Evolutionary conservation across 192 early-diverging fungal genomes (phyloP).

Genomic region (Coemansia biformis): DNA sequence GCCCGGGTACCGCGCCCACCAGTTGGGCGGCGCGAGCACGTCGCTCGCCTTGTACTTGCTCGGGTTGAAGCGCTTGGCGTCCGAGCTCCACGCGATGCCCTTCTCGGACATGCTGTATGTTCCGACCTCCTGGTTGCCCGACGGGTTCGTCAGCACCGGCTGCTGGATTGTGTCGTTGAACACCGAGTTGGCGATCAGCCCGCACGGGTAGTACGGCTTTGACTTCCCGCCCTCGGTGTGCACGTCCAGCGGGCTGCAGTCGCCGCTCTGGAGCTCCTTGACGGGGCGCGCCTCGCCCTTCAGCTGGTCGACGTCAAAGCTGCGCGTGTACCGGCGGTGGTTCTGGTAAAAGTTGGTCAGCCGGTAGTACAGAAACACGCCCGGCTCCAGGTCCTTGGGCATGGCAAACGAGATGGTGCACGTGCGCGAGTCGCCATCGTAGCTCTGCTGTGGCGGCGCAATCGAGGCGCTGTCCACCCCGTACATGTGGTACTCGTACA

Average conservation of each 20-base stretch:
- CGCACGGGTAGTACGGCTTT: slow-evolving; percentile 85
- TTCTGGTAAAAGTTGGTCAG: slow-evolving; percentile 99
- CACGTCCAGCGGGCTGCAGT: slow-evolving; percentile 59
- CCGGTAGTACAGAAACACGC: slow-evolving; percentile 91
- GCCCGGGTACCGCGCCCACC: slow-evolving; percentile 60
- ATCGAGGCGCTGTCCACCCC: slow-evolving; percentile 31
- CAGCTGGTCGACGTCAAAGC: slow-evolving; percentile 78
- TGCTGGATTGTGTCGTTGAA: slow-evolving; percentile 78
- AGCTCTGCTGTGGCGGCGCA: slow-evolving; percentile 48
- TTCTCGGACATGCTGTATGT: slow-evolving; percentile 59
- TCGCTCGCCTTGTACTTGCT: slow-evolving; percentile 52
- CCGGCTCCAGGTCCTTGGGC: slow-evolving; percentile 62
- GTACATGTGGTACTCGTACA: slow-evolving; percentile 42
- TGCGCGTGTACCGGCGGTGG: slow-evolving; percentile 93
- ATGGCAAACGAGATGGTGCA: slow-evolving; percentile 74
- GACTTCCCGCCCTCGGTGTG: slow-evolving; percentile 11
- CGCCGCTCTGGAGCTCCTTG: slow-evolving; percentile 39
- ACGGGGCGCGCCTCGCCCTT: slow-evolving; percentile 55
- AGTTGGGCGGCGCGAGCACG: slow-evolving; percentile 82
- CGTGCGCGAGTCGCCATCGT: slow-evolving; percentile 37
- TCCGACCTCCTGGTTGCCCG: slow-evolving; percentile 16
- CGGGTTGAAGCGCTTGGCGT: slow-evolving; percentile 64
- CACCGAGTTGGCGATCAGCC: slow-evolving; percentile 95
- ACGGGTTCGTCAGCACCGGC: slow-evolving; percentile 55
- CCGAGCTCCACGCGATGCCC: slow-evolving; percentile 86